These are phyloP conservation scores for Colletotrichum destructivum DNA, from an alignment of 2,329 filamentous ascomycete genomes.

Conservation along the genomic window DNA sequence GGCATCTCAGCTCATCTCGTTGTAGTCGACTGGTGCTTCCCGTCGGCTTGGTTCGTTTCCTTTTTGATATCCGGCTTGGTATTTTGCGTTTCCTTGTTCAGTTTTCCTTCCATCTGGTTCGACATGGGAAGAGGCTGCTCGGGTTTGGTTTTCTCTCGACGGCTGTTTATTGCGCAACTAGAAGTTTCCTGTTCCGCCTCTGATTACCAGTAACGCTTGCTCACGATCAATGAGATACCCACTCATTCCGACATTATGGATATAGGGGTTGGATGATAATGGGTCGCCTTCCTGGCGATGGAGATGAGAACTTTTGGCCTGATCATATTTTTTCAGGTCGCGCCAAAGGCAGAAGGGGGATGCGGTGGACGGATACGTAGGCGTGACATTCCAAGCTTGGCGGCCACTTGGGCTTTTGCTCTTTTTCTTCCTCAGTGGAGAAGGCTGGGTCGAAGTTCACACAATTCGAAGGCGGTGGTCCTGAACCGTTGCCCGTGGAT, in stretches of 20 bases:
- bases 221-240: constrained; percentile 42
- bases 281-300: constrained; percentile 20
- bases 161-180: constrained; percentile 26
- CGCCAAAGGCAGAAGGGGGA: constrained; percentile 1
- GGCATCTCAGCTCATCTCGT: constrained; percentile 9
- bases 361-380: not conserved
- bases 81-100: constrained; percentile 7
- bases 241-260: constrained; percentile 29
- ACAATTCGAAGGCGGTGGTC: constrained; percentile 7
- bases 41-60: not conserved
- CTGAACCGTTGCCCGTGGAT: not conserved
- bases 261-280: constrained; percentile 30
- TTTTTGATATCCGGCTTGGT: constrained; percentile 30
- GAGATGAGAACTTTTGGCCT: not conserved
- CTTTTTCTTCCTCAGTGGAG: not conserved
- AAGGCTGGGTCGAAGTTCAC: constrained; percentile 9
- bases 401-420: not conserved
- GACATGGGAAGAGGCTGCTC: not conserved
- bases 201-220: constrained; percentile 34
- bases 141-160: not conserved
- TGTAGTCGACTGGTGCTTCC: not conserved
- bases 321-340: not conserved
- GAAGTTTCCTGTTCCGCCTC: constrained; percentile 17
- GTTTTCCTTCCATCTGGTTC: not conserved
- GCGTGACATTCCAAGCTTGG: constrained; percentile 17